Conservation (phyloP, 2,329 filamentous ascomycete genomes). For the Rhexocercosporidium sp. region DNA sequence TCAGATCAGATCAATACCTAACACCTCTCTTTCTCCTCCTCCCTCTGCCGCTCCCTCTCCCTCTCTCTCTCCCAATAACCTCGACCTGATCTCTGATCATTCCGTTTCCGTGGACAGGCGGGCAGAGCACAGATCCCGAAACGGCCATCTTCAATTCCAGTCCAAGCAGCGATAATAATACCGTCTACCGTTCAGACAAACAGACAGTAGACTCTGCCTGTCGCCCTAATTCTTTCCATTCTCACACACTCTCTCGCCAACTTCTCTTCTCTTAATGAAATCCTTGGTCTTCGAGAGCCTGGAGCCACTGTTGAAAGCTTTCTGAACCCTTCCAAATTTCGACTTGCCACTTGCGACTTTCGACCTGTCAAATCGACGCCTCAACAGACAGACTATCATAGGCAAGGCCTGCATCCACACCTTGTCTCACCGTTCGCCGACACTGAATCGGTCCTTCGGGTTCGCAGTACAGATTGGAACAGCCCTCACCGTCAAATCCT, state of each 20-base stretch:
- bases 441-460: not conserved
- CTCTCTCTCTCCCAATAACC: not conserved
- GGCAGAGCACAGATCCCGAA: not conserved
- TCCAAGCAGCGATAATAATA: not conserved
- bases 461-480: not conserved
- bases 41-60: no score
- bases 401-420: not conserved
- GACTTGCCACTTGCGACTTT: not conserved
- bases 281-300: not conserved
- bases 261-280: not conserved
- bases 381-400: not conserved
- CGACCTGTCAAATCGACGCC: not conserved
- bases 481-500: slow-evolving; percentile 1
- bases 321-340: not conserved
- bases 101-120: not conserved
- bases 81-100: not conserved
- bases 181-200: no score
- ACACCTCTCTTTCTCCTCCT: not conserved
- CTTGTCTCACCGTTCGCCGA: slow-evolving; percentile 21
- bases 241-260: not conserved
- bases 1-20: not conserved
- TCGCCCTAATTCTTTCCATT: not conserved
- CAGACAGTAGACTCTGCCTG: not conserved
- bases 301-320: not conserved
- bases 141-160: not conserved